Base-by-base conservation (phyloP, 2,329 filamentous ascomycete genomes). In the Phyllosticta capitalensis region DNA sequence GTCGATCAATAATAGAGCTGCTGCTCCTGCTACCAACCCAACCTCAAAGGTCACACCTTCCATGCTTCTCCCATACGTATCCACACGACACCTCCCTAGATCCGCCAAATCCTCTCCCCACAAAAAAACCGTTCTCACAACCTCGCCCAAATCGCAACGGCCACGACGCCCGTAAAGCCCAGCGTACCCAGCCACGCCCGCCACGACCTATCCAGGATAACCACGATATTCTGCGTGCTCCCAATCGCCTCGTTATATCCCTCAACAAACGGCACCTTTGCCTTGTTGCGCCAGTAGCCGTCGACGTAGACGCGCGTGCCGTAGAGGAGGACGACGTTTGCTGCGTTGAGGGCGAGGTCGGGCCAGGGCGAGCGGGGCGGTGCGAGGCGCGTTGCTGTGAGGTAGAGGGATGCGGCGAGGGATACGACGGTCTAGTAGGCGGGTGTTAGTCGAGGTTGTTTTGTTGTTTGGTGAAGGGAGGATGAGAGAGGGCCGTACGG, bases 161-260 rank as follows among this genome's bases (percentile, higher is more conserved):
- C 38, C 38, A 45, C 38, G 14, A 45, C 38, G 14, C 38, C 38
- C 38, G 38, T 45, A 17, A 17, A 45, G 14, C 17, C 17, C 12
- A 45, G 38, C 38, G 38, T 45, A 3, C 38, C 38, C 14, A 19
- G 4, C 38, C 38, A 45, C 14, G 38, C 38, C 38, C 7, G 17
- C 38, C 38, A 45, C 38, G 38, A 45, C 38, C 24, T 54, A 24
- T 59, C 56, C 24, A 59, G 19, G 4, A 53, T 28, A 24, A 33
- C 51, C 12, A 60, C 52, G 21, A 60, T 56, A 10, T 33, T 26
- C 17, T 22, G 20, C 10, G 58, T 60, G 1, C 49, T 52, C 30
- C 58, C 54, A 33, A 74, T 66, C 1, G 72, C 72, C 52, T 72
- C 67, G 58, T 75, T 75, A 62, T 70, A 74, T 9, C 68, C 67